Conservation (phyloP, 805 yeast species). For the Hanseniaspora taiwanica region DNA sequence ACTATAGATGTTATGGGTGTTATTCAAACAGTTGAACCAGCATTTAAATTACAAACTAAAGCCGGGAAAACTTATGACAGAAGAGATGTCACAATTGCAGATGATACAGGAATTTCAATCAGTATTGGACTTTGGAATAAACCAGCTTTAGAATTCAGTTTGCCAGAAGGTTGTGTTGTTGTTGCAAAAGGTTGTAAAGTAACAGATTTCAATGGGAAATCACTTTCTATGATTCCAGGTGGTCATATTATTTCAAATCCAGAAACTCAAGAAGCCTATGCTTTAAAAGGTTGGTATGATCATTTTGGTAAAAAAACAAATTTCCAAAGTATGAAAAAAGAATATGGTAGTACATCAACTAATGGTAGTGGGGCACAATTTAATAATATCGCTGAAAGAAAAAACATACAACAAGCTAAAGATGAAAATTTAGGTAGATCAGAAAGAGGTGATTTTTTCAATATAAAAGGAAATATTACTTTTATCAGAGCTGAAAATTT, state of each 20-base stretch:
- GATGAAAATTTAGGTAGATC: constrained; percentile 55
- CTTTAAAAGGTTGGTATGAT: constrained; percentile 91
- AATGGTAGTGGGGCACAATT: constrained; percentile 24
- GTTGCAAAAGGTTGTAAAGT: constrained; percentile 88
- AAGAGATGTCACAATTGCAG: constrained; percentile 79
- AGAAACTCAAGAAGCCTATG: constrained; percentile 76
- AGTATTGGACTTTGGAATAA: constrained; percentile 85
- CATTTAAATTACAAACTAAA: constrained; percentile 69
- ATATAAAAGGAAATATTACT: constrained; percentile 59
- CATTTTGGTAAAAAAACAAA: constrained; percentile 51
- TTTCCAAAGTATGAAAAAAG: constrained; percentile 51
- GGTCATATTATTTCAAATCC: constrained; percentile 74
- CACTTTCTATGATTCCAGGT: constrained; percentile 65
- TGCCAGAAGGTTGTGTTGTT: constrained; percentile 68
- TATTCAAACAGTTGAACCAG: constrained; percentile 61
- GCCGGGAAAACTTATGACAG: constrained; percentile 89
- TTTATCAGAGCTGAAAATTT: constrained; percentile 63
- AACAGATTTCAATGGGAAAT: constrained; percentile 77
- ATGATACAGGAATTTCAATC: constrained; percentile 64
- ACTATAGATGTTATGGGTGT: constrained; percentile 82
- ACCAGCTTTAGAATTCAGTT: constrained; percentile 62
- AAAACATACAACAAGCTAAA: constrained; percentile 52
- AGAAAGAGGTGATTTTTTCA: constrained; percentile 71
- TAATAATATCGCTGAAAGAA: constrained; percentile 38
- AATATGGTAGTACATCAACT: constrained; percentile 19